Evolutionary conservation across 106 monocot species (phyloP), one percentile per base, ranked within the genome.

Genomic region (Allium fistulosum): DNA sequence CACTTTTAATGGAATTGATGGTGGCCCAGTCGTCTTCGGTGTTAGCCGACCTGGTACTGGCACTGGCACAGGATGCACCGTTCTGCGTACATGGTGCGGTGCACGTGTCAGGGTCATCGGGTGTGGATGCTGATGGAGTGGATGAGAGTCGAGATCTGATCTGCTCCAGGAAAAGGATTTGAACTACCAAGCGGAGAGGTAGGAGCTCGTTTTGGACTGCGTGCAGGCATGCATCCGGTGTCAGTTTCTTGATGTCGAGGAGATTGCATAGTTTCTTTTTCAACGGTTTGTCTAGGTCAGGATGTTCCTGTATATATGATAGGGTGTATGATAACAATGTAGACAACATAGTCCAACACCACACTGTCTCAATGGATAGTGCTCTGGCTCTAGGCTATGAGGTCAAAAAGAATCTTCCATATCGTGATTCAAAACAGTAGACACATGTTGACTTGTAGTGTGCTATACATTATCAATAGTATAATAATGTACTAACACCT

Each of bases 161-260:
- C 61, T 87, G 83, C 69, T 83, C 75, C 11, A 83, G 83, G 72
- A 83, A 80, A 62, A 87, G 83, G 22, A 87, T 63, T 53, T 83
- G 83, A 9, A 87, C 87, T 0, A 87, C 80, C 8, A 80, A 68
- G 7, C 87, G 74, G 1, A 87, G 72, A 9, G 87, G 87, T n/a
- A 87, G 87, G n/a, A 77, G 80, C 27, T 80, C 83, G 53, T 87
- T 87, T 77, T 87, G 87, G 17, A 80, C 75, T 0, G 87, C 87
- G 22, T 87, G 87, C 77, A 78, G 61, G 77, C 83, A 80, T 5
- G 83, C 80, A 22, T 87, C 87, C 2, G 70, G 46, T 0, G 87
- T 83, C n/a, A 87, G 83, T 57, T 75, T 80, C 51, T 72, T 87
- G 75, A 80, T 83, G 71, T 87, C 87, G 75, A 87, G 74, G 28